These are phyloP conservation scores for Waltergamsia citrina DNA, from an alignment of 2,329 filamentous ascomycete genomes.

Conservation along the genomic window DNA sequence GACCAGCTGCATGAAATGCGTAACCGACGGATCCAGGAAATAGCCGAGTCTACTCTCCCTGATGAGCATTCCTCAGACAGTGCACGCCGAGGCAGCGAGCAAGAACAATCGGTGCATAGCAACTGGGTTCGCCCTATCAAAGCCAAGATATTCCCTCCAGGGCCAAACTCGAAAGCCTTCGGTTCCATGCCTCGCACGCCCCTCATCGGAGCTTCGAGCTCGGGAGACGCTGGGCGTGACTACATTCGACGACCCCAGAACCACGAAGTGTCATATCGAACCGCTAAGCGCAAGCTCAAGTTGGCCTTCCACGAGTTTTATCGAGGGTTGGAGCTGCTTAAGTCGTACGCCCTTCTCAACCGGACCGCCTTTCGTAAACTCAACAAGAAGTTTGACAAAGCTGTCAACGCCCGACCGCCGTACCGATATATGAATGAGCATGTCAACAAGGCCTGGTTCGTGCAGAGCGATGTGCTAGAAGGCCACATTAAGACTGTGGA, in stretches of 20 bases:
- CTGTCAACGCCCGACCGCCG: conserved; percentile 66
- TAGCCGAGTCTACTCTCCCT: conserved; percentile 27
- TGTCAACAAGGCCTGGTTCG: conserved; percentile 85
- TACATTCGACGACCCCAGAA: conserved; percentile 38
- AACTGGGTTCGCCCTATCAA: conserved; percentile 45
- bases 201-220: conserved; percentile 17
- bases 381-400: conserved; percentile 98
- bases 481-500: conserved; percentile 72
- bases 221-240: conserved; percentile 29
- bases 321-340: conserved; percentile 80
- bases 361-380: conserved; percentile 92
- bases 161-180: conserved; percentile 51
- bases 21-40: conserved; percentile 68
- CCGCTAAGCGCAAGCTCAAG: conserved; percentile 87
- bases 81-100: conserved; percentile 1
- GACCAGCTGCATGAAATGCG: conserved; percentile 91
- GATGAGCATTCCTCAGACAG: not conserved
- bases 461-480: conserved; percentile 78
- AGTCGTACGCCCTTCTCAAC: conserved; percentile 84
- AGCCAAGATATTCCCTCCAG: conserved; percentile 42
- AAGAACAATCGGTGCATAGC: conserved; percentile 6
- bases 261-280: conserved; percentile 66
- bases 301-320: conserved; percentile 89
- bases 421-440: conserved; percentile 84
- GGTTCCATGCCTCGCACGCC: conserved; percentile 44